phyloP scores from a whole-genome alignment of 805 yeast species.

The Myxozyma neotropica region DNA sequence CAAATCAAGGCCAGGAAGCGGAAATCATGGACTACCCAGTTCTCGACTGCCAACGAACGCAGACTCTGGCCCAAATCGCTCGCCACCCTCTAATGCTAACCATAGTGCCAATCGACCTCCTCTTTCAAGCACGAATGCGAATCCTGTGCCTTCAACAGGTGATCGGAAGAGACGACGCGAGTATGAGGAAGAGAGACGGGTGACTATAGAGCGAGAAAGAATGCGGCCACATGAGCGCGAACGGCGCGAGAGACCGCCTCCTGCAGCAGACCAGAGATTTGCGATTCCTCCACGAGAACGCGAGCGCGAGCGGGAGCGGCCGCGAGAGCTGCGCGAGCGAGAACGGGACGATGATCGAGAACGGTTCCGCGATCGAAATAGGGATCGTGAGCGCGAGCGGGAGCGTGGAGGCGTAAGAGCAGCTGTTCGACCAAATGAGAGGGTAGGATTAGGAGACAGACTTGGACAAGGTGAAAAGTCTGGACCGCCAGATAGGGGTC shows the following conservation, averaged over 20 bases:
- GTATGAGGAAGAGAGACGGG: constrained; percentile 7
- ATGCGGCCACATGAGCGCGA: background rate
- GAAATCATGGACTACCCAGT: background rate
- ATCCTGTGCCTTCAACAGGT: background rate
- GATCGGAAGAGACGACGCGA: constrained; percentile 19
- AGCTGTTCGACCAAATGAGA: background rate
- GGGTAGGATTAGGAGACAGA: background rate
- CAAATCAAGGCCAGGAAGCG: background rate
- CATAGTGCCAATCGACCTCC: background rate
- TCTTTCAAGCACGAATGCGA: background rate
- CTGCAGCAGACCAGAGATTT: constrained; percentile 6
- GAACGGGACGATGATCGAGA: constrained; percentile 11
- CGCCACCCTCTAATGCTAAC: background rate
- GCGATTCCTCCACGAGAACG: constrained; percentile 5
- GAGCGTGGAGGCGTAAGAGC: background rate
- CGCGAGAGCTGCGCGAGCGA: constrained; percentile 8
- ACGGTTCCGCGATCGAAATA: constrained; percentile 3
- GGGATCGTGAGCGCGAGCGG: constrained; percentile 15
- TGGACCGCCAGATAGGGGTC: background rate
- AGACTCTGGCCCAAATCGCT: background rate
- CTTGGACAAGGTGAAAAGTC: background rate
- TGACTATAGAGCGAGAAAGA: background rate
- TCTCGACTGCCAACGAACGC: background rate
- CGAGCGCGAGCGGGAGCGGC: constrained; percentile 14
- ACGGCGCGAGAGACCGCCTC: background rate